These are phyloP conservation scores for Acmispon strigosus DNA, from an alignment of 306 rosid species.

Conservation along the genomic window DNA sequence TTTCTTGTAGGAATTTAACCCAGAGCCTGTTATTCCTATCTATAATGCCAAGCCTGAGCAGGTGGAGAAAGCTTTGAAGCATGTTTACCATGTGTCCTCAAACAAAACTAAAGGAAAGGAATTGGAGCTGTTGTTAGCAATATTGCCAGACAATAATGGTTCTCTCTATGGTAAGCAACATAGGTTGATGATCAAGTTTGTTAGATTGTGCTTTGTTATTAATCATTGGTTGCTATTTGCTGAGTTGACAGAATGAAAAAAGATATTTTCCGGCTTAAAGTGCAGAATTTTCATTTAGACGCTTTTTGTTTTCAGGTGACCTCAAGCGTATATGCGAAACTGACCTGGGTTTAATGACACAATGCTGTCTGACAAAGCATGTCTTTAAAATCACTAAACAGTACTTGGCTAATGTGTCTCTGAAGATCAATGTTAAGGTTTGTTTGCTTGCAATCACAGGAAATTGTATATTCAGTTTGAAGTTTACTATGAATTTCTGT, in stretches of 20 bases:
- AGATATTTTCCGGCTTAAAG: background rate
- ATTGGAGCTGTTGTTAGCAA: constrained; percentile 72
- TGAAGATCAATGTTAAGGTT: constrained; percentile 96
- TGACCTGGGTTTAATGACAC: constrained; percentile 83
- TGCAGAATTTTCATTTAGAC: background rate
- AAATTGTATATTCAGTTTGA: background rate
- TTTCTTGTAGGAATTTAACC: constrained; percentile 59
- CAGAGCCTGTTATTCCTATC: constrained; percentile 80
- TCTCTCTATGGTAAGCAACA: constrained; percentile 64
- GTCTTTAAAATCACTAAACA: constrained; percentile 87
- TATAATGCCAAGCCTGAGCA: constrained; percentile 86
- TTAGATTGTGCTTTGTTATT: background rate
- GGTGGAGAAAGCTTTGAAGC: constrained; percentile 86
- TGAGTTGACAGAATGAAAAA: background rate
- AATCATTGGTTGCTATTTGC: background rate
- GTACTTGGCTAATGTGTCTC: constrained; percentile 84
- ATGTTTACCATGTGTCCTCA: constrained; percentile 70
- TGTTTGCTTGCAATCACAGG: background rate
- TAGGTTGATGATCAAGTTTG: background rate
- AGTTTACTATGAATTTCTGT: background rate
- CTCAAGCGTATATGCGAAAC: constrained; percentile 92
- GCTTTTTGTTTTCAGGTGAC: constrained; percentile 55
- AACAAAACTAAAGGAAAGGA: constrained; percentile 88
- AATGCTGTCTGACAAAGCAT: constrained; percentile 89
- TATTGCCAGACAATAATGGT: constrained; percentile 89